Evolutionary conservation across 2,329 filamentous ascomycete species (phyloP).

Genomic region (Phialocephala subalpina): DNA sequence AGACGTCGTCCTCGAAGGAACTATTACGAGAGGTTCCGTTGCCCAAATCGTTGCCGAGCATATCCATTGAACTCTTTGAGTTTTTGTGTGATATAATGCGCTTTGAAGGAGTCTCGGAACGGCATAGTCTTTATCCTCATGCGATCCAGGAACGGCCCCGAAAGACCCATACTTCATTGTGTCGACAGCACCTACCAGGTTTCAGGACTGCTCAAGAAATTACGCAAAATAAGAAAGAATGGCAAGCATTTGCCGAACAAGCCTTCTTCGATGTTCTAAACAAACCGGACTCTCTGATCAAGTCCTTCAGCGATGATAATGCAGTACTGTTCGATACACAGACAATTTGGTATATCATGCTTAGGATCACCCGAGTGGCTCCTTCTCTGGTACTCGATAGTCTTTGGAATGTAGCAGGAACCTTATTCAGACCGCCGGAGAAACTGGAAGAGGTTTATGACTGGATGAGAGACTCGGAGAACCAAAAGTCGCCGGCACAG

Average conservation of each 20-base stretch:
- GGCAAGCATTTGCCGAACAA: conserved; percentile 69
- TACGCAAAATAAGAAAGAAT: conserved; percentile 46
- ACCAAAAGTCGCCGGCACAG: conserved; percentile 13
- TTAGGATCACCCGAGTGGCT: conserved; percentile 63
- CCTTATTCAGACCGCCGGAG: conserved; percentile 63
- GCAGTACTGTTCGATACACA: conserved; percentile 65
- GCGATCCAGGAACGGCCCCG: conserved; percentile 16
- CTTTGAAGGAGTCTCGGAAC: conserved; percentile 62
- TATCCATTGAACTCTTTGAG: conserved; percentile 64
- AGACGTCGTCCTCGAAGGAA: neutral
- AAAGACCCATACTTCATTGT: neutral
- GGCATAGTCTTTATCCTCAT: conserved; percentile 53
- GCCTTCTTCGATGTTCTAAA: conserved; percentile 70
- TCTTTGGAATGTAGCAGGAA: conserved; percentile 67
- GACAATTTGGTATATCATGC: conserved; percentile 69
- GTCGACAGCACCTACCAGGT: neutral
- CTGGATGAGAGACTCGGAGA: conserved; percentile 34
- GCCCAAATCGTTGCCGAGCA: conserved; percentile 63
- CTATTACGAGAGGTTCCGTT: conserved; percentile 42
- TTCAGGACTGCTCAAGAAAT: neutral
- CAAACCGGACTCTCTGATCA: conserved; percentile 60
- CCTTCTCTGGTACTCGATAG: conserved; percentile 69
- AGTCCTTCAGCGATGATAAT: conserved; percentile 61
- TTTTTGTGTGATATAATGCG: conserved; percentile 68
- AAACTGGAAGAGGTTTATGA: conserved; percentile 36